A percentile compares a stretch with the other conserved stretches of the same genome.
These are phyloP conservation scores for Corrigiola litoralis DNA, from an alignment of 179 eudicot genomes.

Conservation along the genomic window DNA sequence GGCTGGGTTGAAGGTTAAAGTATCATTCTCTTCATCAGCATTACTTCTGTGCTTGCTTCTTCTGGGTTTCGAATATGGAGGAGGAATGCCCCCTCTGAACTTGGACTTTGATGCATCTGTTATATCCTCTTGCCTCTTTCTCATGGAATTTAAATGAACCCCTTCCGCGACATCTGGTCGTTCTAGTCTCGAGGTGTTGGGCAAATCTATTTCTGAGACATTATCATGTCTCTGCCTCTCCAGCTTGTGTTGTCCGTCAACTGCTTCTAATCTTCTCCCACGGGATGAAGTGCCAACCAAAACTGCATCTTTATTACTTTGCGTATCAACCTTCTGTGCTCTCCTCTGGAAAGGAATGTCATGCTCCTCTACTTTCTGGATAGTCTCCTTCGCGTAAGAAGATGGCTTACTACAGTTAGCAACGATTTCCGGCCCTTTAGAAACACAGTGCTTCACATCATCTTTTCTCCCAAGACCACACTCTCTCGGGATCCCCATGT, in stretches of 20 bases:
- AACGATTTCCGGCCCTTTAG: conserved; percentile 26
- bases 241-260: conserved; percentile 20
- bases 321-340: conserved; percentile 19
- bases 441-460: conserved; percentile 23
- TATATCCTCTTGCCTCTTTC: conserved; percentile 34
- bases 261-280: conserved; percentile 28
- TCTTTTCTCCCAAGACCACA: conserved; percentile 24
- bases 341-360: conserved; percentile 20
- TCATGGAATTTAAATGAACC: conserved; percentile 16
- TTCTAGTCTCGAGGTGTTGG: conserved; percentile 15
- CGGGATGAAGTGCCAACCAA: conserved; percentile 26
- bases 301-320: conserved; percentile 13
- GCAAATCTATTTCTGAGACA: conserved; percentile 20
- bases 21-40: conserved; percentile 23
- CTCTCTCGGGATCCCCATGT: conserved; percentile 17
- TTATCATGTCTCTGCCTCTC: conserved; percentile 17
- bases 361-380: conserved; percentile 28
- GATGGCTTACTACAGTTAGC: conserved; percentile 25
- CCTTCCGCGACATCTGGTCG: conserved; percentile 30
- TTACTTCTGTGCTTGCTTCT: conserved; percentile 30
- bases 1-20: conserved; percentile 24
- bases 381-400: conserved; percentile 21
- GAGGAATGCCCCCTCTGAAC: conserved; percentile 45
- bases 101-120: conserved; percentile 38
- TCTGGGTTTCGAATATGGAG: conserved; percentile 62